These are phyloP conservation scores for Trichoderma guizhouense DNA, from an alignment of 2,329 filamentous ascomycete species.

Conservation along the genomic window DNA sequence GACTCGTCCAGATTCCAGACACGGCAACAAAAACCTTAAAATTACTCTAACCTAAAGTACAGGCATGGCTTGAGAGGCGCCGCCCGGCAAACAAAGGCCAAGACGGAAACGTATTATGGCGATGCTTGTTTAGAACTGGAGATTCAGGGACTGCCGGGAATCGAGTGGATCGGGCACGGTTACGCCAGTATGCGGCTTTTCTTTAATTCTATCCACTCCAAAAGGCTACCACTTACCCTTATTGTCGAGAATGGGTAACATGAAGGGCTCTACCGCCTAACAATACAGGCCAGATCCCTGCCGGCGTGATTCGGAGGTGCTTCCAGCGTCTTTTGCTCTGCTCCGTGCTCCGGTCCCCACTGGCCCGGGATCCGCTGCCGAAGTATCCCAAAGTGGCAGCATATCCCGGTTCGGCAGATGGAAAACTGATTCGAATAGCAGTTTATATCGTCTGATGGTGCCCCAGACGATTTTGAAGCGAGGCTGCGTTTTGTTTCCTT, in stretches of 20 bases:
- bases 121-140: not conserved
- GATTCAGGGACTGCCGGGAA: not conserved
- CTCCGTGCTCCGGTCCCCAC: not conserved
- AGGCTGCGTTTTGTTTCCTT: not conserved
- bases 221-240: not conserved
- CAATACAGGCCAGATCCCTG: not conserved
- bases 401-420: not conserved
- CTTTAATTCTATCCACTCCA: not conserved
- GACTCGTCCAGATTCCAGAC: not conserved
- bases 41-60: not conserved
- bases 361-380: not conserved
- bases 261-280: not conserved
- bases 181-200: not conserved
- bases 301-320: not conserved
- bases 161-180: not conserved
- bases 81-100: not conserved
- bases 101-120: not conserved
- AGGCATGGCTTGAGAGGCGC: not conserved
- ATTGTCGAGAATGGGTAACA: not conserved
- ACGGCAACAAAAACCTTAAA: slow-evolving; percentile 8
- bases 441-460: not conserved
- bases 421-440: not conserved
- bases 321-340: not conserved
- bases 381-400: slow-evolving; percentile 4
- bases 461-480: not conserved